Base-by-base conservation (phyloP, 495 filamentous ascomycete species). In the Aspergillus indologenus region DNA sequence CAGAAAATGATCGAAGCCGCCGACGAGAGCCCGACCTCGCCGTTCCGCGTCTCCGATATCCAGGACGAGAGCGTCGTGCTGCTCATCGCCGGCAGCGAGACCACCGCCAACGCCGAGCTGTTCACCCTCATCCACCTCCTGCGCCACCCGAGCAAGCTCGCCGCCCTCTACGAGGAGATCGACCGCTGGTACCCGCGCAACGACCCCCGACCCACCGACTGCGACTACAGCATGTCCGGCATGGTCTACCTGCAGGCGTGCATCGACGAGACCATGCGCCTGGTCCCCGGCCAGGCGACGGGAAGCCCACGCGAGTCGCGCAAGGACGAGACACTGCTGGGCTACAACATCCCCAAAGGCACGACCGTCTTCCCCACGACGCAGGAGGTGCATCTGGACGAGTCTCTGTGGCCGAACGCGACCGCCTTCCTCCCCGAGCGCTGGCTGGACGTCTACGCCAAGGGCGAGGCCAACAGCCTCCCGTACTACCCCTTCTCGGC, bases 241-340 rank as follows among this genome's bases (percentile, higher is more conserved):
- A 46, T 46, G 45, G 19, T n/a, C 45, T 46, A 46, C 45, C n/a
- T 46, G 45, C 45, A 46, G n/a, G 45, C 45, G 7, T 46, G 45
- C n/a, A 46, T 46, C 45, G 45, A 46, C 45, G 45, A 46, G 45
- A 46, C 45, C 45, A 46, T 46, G 45, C 45, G 45, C 19, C 45
- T 46, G n/a, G n/a, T 46, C 14, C 45, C 45, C n/a, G 45, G 45
- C 45, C 45, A 46, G 8, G 45, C 45, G 21, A 46, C 45, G 1
- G 45, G 45, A 2, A 46, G 45, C 21, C 45, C 45, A 8, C 45
- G 45, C 45, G 45, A 46, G 45, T 46, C 45, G 1, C 7, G 2
- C 45, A n/a, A 46, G n/a, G 45, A 46, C 45, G 45, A 46, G n/a
- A 46, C 45, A 8, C 18, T 46, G 7, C 45, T 46, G 15, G 45